phyloP scores from a whole-genome alignment of 352 stramenopile species.

The Pythium aphanidermatum region DNA sequence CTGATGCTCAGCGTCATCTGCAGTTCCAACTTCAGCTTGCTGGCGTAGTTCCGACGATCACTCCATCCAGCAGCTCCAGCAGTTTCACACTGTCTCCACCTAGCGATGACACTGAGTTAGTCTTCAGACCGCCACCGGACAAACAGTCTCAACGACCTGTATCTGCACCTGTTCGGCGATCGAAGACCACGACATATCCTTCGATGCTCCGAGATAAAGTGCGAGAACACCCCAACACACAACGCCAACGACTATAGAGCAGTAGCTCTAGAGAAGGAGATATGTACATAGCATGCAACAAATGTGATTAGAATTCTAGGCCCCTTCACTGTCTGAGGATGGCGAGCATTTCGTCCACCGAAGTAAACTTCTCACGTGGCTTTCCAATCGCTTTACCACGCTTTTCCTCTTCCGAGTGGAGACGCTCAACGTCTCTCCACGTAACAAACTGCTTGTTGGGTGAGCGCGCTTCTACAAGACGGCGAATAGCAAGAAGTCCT shows the following conservation, averaged over 20 bases:
- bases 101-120: slow-evolving; percentile 3
- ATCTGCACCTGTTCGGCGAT: slow-evolving; percentile 61
- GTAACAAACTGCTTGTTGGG: slow-evolving; percentile 62
- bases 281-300: too few relatives aligned
- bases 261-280: too few relatives aligned
- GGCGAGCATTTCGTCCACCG: slow-evolving; percentile 64
- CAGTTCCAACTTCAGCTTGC: slow-evolving; percentile 22
- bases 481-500: slow-evolving; percentile 36
- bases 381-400: slow-evolving; percentile 57
- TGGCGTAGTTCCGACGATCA: too few relatives aligned
- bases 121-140: slow-evolving; percentile 4
- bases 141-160: slow-evolving; percentile 30
- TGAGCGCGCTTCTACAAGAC: slow-evolving; percentile 36
- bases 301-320: too few relatives aligned
- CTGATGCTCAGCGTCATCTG: slow-evolving; percentile 24
- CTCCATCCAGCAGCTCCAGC: too few relatives aligned
- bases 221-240: slow-evolving; percentile 6
- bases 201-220: slow-evolving; percentile 40
- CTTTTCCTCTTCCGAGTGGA: slow-evolving; percentile 55
- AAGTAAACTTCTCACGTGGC: slow-evolving; percentile 79
- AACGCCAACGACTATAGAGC: too few relatives aligned
- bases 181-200: slow-evolving; percentile 44
- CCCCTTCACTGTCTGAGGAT: slow-evolving; percentile 11
- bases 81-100: too few relatives aligned
- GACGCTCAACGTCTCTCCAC: slow-evolving; percentile 57